Conservation (phyloP, 2,329 filamentous ascomycete species). For the Colletotrichum lupini region DNA sequence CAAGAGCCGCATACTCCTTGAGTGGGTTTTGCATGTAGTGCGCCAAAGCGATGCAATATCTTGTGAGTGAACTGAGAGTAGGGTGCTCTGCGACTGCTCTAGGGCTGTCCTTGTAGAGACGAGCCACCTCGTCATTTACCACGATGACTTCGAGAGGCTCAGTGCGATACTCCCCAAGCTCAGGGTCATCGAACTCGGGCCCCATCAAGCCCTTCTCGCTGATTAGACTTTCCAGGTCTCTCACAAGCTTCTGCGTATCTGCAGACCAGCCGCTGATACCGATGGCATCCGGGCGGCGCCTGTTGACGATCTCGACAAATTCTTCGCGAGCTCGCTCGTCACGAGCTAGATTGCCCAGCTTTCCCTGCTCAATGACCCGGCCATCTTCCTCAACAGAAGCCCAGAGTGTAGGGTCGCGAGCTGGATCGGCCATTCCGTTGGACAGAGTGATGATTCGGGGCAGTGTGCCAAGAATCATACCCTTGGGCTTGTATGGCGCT, state of each 20-base stretch:
- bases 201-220: conserved; percentile 81
- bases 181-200: conserved; percentile 82
- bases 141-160: conserved; percentile 89
- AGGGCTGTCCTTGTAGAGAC: conserved; percentile 91
- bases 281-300: conserved; percentile 88
- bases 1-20: conserved; percentile 94
- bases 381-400: conserved; percentile 95
- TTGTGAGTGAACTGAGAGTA: conserved; percentile 78
- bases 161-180: conserved; percentile 78
- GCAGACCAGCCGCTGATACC: conserved; percentile 90
- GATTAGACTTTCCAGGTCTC: conserved; percentile 83
- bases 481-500: conserved; percentile 94
- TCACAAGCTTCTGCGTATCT: conserved; percentile 85
- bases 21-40: conserved; percentile 95
- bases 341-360: conserved; percentile 80
- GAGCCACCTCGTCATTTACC: conserved; percentile 97
- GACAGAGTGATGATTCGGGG: conserved; percentile 89
- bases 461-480: conserved; percentile 87
- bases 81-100: conserved; percentile 85
- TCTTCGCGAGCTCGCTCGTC: conserved; percentile 75
- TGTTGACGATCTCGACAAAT: conserved; percentile 82
- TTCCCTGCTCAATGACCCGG: conserved; percentile 87
- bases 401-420: conserved; percentile 87
- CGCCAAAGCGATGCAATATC: conserved; percentile 90
- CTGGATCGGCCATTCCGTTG: conserved; percentile 80